Percentiles rank a stretch among this genome's conserved stretches.
Evolutionary conservation across 257 asterid genomes (phyloP).

Genomic region (Petunia axillaris): DNA sequence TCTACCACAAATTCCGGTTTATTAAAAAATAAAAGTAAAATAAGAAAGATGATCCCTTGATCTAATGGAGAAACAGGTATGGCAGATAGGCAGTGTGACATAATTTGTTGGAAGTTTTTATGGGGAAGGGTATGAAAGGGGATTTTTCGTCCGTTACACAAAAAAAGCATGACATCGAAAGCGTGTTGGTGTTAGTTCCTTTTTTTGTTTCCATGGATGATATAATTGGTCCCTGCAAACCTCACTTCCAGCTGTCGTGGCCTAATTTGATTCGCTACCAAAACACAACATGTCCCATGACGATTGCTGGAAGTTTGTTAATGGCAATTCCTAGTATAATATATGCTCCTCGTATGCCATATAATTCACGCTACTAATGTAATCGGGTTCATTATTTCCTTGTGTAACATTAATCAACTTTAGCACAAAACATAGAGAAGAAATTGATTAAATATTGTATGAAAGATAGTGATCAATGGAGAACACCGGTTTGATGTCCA

Average conservation of each 20-base stretch:
- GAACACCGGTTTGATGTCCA: conserved; percentile 41
- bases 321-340: background rate
- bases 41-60: too few species aligned
- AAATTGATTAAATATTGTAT: too few species aligned
- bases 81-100: background rate
- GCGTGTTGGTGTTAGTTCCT: background rate
- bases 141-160: background rate
- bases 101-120: background rate
- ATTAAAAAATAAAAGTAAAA: too few species aligned
- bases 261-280: background rate
- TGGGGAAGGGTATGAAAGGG: background rate
- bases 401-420: background rate
- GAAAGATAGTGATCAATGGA: conserved; percentile 34
- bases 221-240: background rate
- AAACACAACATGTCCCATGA: background rate
- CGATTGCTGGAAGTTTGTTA: background rate
- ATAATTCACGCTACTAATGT: background rate
- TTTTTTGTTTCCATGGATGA: background rate
- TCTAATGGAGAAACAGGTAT: too few species aligned
- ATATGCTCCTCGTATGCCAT: background rate
- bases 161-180: background rate
- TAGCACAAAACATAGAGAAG: too few species aligned
- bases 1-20: too few species aligned
- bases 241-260: background rate
- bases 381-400: background rate